Conservation (phyloP, 108 stramenopile genomes). For the Pseudonitzschia multistriata region DNA sequence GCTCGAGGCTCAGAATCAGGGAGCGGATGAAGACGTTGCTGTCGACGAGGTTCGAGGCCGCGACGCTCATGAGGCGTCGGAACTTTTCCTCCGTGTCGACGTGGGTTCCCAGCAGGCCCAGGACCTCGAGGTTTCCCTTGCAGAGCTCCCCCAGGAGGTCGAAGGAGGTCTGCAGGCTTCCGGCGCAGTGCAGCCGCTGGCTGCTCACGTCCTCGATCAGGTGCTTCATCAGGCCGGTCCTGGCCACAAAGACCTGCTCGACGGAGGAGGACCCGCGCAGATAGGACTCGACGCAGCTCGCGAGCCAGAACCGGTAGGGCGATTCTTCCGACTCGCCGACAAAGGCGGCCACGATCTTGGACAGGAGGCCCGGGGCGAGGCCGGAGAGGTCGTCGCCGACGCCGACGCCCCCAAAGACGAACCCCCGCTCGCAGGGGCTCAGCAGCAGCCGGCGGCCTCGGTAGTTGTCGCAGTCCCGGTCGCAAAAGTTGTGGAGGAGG, state of each 20-base stretch:
- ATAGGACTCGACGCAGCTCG: constrained; percentile 85
- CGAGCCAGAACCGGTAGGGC: constrained; percentile 88
- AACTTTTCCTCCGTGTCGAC: constrained; percentile 62
- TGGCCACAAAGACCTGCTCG: constrained; percentile 62
- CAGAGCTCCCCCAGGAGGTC: constrained; percentile 85
- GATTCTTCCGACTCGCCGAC: constrained; percentile 72
- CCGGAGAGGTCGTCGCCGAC: not conserved
- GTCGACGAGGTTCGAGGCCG: constrained; percentile 80
- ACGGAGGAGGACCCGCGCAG: constrained; percentile 70
- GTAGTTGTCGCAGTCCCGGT: constrained; percentile 78
- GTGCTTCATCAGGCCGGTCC: constrained; percentile 58
- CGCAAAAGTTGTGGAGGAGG: constrained; percentile 86
- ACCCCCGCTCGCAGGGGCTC: constrained; percentile 35
- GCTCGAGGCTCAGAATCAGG: constrained; percentile 64
- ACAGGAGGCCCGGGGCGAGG: constrained; percentile 54
- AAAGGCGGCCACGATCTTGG: constrained; percentile 66
- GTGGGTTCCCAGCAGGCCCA: constrained; percentile 39
- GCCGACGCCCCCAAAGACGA: constrained; percentile 23
- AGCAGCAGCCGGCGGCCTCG: constrained; percentile 42
- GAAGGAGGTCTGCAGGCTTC: constrained; percentile 85
- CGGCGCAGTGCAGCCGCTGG: constrained; percentile 58
- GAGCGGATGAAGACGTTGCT: constrained; percentile 90
- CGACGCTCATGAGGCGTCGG: constrained; percentile 59
- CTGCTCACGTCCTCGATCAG: constrained; percentile 57
- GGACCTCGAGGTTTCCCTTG: constrained; percentile 65